Evolutionary conservation across 192 early-diverging fungal genomes (phyloP).

Genomic region (Coemansia sp.): DNA sequence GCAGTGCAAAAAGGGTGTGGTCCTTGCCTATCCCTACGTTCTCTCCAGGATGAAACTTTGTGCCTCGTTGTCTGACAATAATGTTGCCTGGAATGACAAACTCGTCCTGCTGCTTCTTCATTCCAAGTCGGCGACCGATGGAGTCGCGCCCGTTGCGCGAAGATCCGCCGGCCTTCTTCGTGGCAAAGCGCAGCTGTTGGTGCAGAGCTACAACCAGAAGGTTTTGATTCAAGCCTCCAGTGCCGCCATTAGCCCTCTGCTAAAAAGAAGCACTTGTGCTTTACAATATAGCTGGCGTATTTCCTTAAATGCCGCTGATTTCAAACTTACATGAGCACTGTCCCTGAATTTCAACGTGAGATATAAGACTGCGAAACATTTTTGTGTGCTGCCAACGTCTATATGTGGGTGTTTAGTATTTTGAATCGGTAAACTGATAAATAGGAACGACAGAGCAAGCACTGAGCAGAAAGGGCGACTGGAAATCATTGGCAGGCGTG

Average conservation of each 20-base stretch:
- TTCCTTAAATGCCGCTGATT: too few species aligned
- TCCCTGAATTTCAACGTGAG: not conserved
- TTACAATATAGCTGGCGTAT: too few species aligned
- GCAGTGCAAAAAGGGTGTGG: conserved; percentile 68
- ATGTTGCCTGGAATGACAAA: conserved; percentile 73
- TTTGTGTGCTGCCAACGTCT: too few species aligned
- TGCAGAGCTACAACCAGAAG: conserved; percentile 4
- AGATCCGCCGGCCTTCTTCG: conserved; percentile 73
- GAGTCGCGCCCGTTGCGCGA: conserved; percentile 77
- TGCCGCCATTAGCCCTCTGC: too few species aligned
- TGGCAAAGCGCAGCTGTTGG: conserved; percentile 68
- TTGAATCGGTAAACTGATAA: not conserved
- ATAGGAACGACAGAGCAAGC: not conserved
- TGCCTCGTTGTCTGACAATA: conserved; percentile 76
- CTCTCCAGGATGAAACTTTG: conserved; percentile 73
- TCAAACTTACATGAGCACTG: not conserved
- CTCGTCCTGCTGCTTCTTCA: conserved; percentile 67
- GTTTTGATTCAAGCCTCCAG: not conserved
- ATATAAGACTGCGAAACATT: conserved; percentile 30
- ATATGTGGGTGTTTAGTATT: not conserved
- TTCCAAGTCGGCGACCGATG: conserved; percentile 69
- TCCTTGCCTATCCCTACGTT: conserved; percentile 77
- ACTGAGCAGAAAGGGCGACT: not conserved
- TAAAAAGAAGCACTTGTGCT: too few species aligned
- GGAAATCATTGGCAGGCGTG: not conserved